Evolutionary conservation across 2,329 filamentous ascomycete species (phyloP).

Genomic region (Hymenoscyphus albidus): DNA sequence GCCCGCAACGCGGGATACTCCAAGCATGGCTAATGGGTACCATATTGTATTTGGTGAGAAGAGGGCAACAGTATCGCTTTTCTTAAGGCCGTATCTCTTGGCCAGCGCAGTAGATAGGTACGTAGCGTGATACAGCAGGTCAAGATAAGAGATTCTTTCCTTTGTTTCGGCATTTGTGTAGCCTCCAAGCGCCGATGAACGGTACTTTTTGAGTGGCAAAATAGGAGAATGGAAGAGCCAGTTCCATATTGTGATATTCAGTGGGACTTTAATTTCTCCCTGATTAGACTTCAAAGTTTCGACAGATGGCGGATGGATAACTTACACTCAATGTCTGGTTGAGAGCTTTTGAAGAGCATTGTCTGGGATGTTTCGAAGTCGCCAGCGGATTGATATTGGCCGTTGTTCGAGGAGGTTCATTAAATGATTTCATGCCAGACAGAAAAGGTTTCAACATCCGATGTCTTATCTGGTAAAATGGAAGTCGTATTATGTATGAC

Average conservation of each 20-base stretch:
- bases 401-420: background rate
- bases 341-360: constrained; percentile 29
- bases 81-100: constrained; percentile 49
- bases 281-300: background rate
- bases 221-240: constrained; percentile 57
- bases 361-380: background rate
- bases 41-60: constrained; percentile 64
- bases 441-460: background rate
- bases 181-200: constrained; percentile 15
- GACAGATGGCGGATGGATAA: background rate
- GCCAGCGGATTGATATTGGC: background rate
- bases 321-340: constrained; percentile 28
- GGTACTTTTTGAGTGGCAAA: constrained; percentile 40
- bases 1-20: constrained; percentile 48
- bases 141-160: constrained; percentile 53
- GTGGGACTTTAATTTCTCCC: background rate
- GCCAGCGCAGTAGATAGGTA: constrained; percentile 58
- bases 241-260: constrained; percentile 53
- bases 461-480: no score
- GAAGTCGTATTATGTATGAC: no score
- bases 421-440: background rate
- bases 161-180: constrained; percentile 58
- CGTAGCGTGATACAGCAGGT: constrained; percentile 54
- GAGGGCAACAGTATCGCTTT: constrained; percentile 54
- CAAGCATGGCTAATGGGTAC: constrained; percentile 62